Conservation (phyloP, 2,329 filamentous ascomycete genomes). For the Ceratocystis huliohia region DNA sequence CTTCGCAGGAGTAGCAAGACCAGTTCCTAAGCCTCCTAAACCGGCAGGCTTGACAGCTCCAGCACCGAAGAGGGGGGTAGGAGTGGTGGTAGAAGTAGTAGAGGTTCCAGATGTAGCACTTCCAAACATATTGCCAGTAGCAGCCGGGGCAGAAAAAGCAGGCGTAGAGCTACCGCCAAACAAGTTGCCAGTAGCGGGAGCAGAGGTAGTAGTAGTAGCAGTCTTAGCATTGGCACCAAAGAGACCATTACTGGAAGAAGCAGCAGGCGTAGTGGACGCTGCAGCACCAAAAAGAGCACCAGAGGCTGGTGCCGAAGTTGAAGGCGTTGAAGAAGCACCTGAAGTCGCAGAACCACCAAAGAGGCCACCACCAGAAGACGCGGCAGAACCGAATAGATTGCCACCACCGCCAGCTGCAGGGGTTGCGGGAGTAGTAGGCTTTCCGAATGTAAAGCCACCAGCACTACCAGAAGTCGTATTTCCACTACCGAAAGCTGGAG, state of each 20-base stretch:
- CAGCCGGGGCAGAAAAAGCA: slow-evolving; percentile 22
- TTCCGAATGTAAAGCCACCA: slow-evolving; percentile 26
- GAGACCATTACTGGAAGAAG: slow-evolving; percentile 31
- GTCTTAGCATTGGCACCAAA: slow-evolving; percentile 28
- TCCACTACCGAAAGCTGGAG: slow-evolving; percentile 26
- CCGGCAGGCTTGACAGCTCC: slow-evolving; percentile 14
- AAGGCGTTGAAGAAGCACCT: slow-evolving; percentile 26
- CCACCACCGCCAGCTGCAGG: slow-evolving; percentile 14
- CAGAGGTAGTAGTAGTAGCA: slow-evolving; percentile 31
- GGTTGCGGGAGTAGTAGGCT: slow-evolving; percentile 10
- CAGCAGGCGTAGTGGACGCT: slow-evolving; percentile 27
- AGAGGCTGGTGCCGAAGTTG: slow-evolving; percentile 30
- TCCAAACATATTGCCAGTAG: neutral
- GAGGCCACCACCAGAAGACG: slow-evolving; percentile 9
- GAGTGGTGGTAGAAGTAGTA: slow-evolving; percentile 14
- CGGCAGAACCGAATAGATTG: slow-evolving; percentile 21
- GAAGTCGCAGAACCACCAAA: slow-evolving; percentile 23
- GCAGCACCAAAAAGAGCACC: slow-evolving; percentile 32
- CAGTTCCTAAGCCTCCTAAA: neutral
- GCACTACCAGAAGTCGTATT: slow-evolving; percentile 22
- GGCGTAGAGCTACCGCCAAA: slow-evolving; percentile 24
- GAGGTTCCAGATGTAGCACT: slow-evolving; percentile 6
- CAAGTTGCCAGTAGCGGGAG: slow-evolving; percentile 40
- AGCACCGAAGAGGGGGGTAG: slow-evolving; percentile 21
- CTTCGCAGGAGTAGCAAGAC: slow-evolving; percentile 15